Base-by-base conservation (phyloP, 768 basidiomycete species). In the Asterophora parasitica region DNA sequence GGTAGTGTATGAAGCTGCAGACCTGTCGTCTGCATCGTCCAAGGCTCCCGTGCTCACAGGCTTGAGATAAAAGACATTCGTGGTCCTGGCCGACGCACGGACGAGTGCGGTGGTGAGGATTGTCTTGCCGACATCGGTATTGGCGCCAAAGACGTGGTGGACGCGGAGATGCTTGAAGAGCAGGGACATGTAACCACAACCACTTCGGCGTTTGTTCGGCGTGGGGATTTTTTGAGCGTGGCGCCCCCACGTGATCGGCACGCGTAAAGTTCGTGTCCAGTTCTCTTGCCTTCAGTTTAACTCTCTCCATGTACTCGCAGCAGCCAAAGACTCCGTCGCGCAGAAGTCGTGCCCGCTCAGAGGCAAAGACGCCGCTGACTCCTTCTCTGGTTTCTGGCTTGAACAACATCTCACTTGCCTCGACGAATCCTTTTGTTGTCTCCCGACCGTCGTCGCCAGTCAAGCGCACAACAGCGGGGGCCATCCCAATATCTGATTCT, bases 41-140 rank as follows among this genome's bases (percentile, higher is more conserved):
- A 75, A 67, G 0, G 83, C 74, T 2, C 95, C 95, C 0, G 95
- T 95, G 64, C 92, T 94, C 50, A 97, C 82, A 0, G 95, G 95
- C 60, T 98, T 98, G 46, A 90, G 69, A 53, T 90, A 90, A 56
- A 79, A 81, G 0, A 82, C 82, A 31, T 67, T 60, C 2, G 71
- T 71, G 19, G 11, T 4, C 72, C 69, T 45, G 0, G 83, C 83
- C n/a, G 89, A 88, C 0, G 89, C 85, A 30, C 88, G 76, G 36
- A 84, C 79, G 30, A 98, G 81, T 1, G 90, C 90, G 2, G 92
- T 80, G 1, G 91, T 87, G 45, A 97, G 70, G 49, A 97, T 77
- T 0, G 94, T 96, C 68, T 98, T 97, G 20, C 95, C 95, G 42
- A 97, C 93, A 65, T 92, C 84, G 2, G 95, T 98, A 66, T 95